Evolutionary conservation across 805 yeast genomes (phyloP).

Genomic region (Danielia oregonensis): DNA sequence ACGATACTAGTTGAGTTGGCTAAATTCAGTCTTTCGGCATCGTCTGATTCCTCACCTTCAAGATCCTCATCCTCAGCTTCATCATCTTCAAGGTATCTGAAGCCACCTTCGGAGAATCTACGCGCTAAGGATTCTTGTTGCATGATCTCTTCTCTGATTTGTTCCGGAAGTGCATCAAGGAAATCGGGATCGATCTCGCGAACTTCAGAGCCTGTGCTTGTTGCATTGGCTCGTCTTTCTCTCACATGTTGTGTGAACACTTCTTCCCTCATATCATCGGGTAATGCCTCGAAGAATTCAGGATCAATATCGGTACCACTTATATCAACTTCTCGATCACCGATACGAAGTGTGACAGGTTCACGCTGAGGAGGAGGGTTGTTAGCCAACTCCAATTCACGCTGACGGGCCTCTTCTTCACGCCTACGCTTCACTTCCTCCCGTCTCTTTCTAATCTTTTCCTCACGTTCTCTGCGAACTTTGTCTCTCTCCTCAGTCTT

Average conservation of each 20-base stretch:
- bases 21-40: conserved; percentile 3
- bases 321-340: conserved; percentile 77
- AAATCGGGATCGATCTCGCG: conserved; percentile 79
- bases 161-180: conserved; percentile 73
- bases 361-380: conserved; percentile 12
- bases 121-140: conserved; percentile 51
- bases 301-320: conserved; percentile 92
- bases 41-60: conserved; percentile 7
- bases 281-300: conserved; percentile 82
- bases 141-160: conserved; percentile 57
- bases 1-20: neutral
- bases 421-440: conserved; percentile 27
- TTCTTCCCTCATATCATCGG: conserved; percentile 90
- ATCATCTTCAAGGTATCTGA: conserved; percentile 12
- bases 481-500: conserved; percentile 27
- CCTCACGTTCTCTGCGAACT: conserved; percentile 25
- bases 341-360: conserved; percentile 69
- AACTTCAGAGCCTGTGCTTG: conserved; percentile 38
- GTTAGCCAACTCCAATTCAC: conserved; percentile 8
- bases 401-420: conserved; percentile 26
- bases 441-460: conserved; percentile 23
- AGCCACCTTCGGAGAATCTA: conserved; percentile 26
- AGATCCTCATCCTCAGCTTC: conserved; percentile 19
- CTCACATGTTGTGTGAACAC: conserved; percentile 82
- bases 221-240: conserved; percentile 63